phyloP scores from a whole-genome alignment of 257 asterid species.

The Jaltomata sinuosa region DNA sequence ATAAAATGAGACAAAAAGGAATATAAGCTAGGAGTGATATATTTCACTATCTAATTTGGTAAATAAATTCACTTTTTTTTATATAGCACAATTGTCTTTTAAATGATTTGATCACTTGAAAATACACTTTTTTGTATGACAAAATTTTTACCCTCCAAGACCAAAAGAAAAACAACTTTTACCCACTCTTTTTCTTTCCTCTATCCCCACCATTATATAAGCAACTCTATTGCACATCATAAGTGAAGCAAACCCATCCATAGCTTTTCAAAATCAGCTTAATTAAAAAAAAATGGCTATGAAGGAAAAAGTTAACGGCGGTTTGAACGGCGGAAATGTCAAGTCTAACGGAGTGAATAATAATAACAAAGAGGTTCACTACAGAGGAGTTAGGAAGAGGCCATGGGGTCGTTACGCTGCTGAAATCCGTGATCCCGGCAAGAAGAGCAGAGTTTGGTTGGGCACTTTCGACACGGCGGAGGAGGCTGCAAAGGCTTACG shows the following conservation, averaged over 20 bases:
- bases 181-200: not conserved
- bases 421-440: constrained; percentile 87
- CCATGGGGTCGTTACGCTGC: constrained; percentile 99
- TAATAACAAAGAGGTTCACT: constrained; percentile 42
- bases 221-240: not conserved
- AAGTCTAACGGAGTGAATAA: constrained; percentile 17
- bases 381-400: constrained; percentile 88
- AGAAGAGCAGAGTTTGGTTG: constrained; percentile 79
- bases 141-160: not conserved
- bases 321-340: not conserved
- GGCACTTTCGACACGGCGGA: constrained; percentile 94
- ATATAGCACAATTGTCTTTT: not conserved
- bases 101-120: not conserved
- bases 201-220: constrained; percentile 2
- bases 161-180: not conserved
- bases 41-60: no score
- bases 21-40: no score
- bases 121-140: not conserved
- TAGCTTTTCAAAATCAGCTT: not conserved
- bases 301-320: constrained; percentile 26
- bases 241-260: not conserved
- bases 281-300: constrained; percentile 28
- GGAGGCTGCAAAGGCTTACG: constrained; percentile 90
- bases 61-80: no score
- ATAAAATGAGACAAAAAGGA: no score